Evolutionary conservation across 73 alveolate genomes (phyloP).

Genomic region (Paramecium octaurelia): DNA sequence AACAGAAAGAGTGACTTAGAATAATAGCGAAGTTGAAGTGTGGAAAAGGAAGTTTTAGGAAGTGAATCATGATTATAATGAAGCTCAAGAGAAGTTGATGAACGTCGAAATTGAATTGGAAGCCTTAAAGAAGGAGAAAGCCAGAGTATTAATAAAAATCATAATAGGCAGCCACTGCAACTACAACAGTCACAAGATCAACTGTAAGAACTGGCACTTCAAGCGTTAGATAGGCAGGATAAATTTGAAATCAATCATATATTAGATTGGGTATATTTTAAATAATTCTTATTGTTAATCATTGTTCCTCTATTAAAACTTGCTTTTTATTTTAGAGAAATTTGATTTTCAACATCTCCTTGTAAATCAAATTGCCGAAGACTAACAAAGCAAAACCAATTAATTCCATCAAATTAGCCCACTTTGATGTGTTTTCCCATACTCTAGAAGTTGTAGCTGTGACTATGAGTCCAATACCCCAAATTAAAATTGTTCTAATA

Average conservation of each 20-base stretch:
- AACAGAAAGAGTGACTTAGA: not conserved
- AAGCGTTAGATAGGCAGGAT: not conserved
- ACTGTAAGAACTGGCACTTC: not conserved
- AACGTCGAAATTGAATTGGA: slow-evolving; percentile 13
- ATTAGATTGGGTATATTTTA: not conserved
- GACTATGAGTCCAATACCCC: slow-evolving; percentile 78
- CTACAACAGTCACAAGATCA: slow-evolving; percentile 9
- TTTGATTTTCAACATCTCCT: not conserved
- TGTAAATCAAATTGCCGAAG: slow-evolving; percentile 11
- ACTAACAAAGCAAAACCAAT: slow-evolving; percentile 38
- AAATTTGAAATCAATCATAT: not conserved
- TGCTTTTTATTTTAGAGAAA: not conserved
- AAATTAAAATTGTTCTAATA: slow-evolving; percentile 81
- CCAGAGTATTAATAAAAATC: not conserved
- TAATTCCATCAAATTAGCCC: slow-evolving; percentile 18
- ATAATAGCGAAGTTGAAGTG: slow-evolving; percentile 1
- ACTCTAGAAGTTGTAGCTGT: not conserved
- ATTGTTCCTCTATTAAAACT: not conserved
- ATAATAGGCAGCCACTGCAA: not conserved
- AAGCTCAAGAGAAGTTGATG: not conserved
- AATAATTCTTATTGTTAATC: not conserved
- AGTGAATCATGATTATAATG: slow-evolving; percentile 11
- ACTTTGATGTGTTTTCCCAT: slow-evolving; percentile 39
- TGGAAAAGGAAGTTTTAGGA: slow-evolving; percentile 6
- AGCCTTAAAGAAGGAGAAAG: slow-evolving; percentile 23